A percentile compares a stretch with the other conserved stretches of the same genome.
phyloP scores from a whole-genome alignment of 2,329 filamentous ascomycete species.

The Elsinoe ampelina region DNA sequence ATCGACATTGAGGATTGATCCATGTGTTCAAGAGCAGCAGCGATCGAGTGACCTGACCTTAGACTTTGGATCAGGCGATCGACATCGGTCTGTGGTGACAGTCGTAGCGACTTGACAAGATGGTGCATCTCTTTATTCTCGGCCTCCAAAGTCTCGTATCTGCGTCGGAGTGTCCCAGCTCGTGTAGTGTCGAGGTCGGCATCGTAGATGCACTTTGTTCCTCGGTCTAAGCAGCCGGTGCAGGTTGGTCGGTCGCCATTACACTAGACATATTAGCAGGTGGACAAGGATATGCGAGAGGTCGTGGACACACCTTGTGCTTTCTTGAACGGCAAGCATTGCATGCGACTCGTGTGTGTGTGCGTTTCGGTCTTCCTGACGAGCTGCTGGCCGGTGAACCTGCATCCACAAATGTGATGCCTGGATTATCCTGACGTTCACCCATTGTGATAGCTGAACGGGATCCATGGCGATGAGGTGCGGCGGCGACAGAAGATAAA shows the following conservation, averaged over 20 bases:
- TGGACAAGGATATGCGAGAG: not conserved
- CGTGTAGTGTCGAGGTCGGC: slow-evolving; percentile 2
- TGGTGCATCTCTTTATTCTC: not conserved
- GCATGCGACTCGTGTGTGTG: not conserved
- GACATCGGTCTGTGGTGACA: not conserved
- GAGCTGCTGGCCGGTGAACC: not conserved
- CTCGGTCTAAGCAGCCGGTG: not conserved
- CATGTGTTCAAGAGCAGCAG: not conserved
- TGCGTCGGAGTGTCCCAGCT: not conserved
- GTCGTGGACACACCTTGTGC: not conserved
- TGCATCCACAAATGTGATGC: not conserved
- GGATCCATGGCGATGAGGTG: not conserved
- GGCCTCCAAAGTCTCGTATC: not conserved
- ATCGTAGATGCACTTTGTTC: not conserved
- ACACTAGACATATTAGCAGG: not conserved
- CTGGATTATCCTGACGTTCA: not conserved
- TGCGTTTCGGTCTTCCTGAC: not conserved
- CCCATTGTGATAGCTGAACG: not conserved
- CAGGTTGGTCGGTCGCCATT: slow-evolving; percentile 1
- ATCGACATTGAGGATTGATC: not conserved
- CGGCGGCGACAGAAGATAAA: not conserved
- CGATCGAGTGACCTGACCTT: not conserved
- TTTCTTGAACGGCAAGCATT: slow-evolving; percentile 3
- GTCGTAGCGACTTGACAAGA: not conserved
- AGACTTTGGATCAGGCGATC: not conserved